Conservation (phyloP, 371 early-diverging fungal species). For the Rhizopus delemar region DNA sequence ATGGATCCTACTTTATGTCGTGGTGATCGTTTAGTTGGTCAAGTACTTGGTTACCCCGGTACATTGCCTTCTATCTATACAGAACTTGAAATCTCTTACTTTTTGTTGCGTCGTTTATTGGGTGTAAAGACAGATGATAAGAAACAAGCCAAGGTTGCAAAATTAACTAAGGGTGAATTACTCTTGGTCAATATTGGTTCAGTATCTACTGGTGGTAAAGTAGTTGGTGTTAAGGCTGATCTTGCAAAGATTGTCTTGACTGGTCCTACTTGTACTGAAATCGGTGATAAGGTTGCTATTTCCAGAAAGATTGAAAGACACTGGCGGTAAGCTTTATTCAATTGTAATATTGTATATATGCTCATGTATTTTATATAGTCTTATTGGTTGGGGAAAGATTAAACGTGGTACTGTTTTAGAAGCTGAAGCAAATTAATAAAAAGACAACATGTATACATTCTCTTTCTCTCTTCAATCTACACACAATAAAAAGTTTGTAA, state of each 20-base stretch:
- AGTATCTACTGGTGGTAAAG: constrained; percentile 97
- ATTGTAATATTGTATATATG: not conserved
- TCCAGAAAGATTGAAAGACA: constrained; percentile 98
- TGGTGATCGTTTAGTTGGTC: constrained; percentile 99
- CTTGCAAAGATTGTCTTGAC: constrained; percentile 93
- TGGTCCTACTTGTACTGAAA: constrained; percentile 97
- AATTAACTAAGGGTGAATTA: constrained; percentile 93
- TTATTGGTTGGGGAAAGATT: constrained; percentile 98
- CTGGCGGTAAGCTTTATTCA: constrained; percentile 83
- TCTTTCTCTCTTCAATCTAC: not conserved
- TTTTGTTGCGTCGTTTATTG: constrained; percentile 94
- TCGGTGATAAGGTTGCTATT: constrained; percentile 98
- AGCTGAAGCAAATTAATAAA: constrained; percentile 54
- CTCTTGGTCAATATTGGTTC: constrained; percentile 99
- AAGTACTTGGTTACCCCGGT: constrained; percentile 97
- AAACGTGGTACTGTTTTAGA: constrained; percentile 86
- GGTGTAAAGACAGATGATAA: constrained; percentile 96
- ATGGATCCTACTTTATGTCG: constrained; percentile 99
- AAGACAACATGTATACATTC: not conserved
- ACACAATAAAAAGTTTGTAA: constrained; percentile 6
- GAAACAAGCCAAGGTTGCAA: constrained; percentile 93
- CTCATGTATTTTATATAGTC: constrained; percentile 44
- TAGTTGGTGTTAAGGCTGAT: constrained; percentile 91
- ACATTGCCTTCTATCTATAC: constrained; percentile 95
- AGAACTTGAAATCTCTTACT: constrained; percentile 96